phyloP scores from a whole-genome alignment of 2,329 filamentous ascomycete species.

The Madurella fahalii region DNA sequence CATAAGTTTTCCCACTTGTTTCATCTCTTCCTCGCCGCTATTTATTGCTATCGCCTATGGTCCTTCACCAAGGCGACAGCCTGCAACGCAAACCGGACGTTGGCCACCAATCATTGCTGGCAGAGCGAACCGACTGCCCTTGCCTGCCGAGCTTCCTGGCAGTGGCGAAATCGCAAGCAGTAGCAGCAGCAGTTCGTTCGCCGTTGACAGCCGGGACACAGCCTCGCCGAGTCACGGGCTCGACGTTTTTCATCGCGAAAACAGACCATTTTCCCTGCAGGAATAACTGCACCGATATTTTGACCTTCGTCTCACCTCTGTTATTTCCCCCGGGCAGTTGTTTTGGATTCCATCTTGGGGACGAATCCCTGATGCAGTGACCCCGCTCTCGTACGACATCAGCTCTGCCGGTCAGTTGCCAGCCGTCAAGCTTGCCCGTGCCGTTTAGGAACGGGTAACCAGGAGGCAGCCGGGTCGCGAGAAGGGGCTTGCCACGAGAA shows the following conservation, averaged over 20 bases:
- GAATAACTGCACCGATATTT: not conserved
- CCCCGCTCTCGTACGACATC: slow-evolving; percentile 19
- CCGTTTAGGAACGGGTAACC: slow-evolving; percentile 2
- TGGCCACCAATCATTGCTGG: slow-evolving; percentile 18
- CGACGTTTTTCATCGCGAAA: slow-evolving; percentile 1
- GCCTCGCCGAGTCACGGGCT: slow-evolving; percentile 22
- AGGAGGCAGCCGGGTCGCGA: slow-evolving; percentile 20
- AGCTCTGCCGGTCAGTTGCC: slow-evolving; percentile 16
- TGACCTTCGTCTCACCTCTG: not conserved
- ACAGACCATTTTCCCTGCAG: not conserved
- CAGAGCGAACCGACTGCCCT: not conserved
- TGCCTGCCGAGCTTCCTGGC: slow-evolving; percentile 12
- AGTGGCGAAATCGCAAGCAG: slow-evolving; percentile 20
- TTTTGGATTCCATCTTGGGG: not conserved
- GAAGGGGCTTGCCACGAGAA: not conserved
- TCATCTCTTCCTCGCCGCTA: slow-evolving; percentile 8
- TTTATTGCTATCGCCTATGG: slow-evolving; percentile 5
- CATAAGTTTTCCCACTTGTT: not conserved
- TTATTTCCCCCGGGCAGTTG: slow-evolving; percentile 1
- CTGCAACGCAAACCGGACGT: slow-evolving; percentile 13
- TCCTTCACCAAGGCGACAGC: slow-evolving; percentile 1
- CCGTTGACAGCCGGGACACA: slow-evolving; percentile 22
- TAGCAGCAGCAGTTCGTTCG: slow-evolving; percentile 12
- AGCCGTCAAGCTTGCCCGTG: slow-evolving; percentile 18
- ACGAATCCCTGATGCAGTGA: slow-evolving; percentile 3